Evolutionary conservation across 2,329 filamentous ascomycete genomes (phyloP).

Genomic region (Botrytis porri): DNA sequence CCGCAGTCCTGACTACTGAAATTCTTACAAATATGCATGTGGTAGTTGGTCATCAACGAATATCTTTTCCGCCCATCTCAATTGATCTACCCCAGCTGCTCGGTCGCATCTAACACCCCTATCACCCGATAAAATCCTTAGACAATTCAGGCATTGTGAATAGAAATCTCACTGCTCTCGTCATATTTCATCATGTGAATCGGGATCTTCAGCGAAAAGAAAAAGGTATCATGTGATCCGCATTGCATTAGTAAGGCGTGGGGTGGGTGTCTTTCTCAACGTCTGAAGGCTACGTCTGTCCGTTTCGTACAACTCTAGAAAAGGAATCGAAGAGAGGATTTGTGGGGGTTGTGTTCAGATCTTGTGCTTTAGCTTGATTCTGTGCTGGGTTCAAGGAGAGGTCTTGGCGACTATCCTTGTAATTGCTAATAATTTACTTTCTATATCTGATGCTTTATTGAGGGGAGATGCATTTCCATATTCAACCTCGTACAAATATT

Average conservation of each 20-base stretch:
- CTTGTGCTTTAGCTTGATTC: neutral
- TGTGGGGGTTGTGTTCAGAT: neutral
- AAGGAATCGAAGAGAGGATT: neutral
- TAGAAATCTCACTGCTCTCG: neutral
- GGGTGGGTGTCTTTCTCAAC: neutral
- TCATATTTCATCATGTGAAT: neutral
- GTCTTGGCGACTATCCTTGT: neutral
- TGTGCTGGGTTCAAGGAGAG: neutral
- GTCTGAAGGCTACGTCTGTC: neutral
- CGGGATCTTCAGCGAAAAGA: neutral
- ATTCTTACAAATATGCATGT: neutral
- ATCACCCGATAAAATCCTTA: neutral
- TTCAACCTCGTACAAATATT: neutral
- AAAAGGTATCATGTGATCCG: neutral
- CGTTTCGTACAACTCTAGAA: neutral
- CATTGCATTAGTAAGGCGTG: neutral
- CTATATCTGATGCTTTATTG: neutral
- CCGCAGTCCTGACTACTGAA: neutral
- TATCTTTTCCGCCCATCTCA: neutral
- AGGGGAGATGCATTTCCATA: neutral
- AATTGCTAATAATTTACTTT: neutral
- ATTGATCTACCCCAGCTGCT: neutral
- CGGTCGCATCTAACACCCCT: neutral
- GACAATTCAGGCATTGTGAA: neutral
- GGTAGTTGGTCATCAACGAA: neutral